These are phyloP conservation scores for Termitomyces sp. DNA, from an alignment of 768 basidiomycete species.

Conservation along the genomic window DNA sequence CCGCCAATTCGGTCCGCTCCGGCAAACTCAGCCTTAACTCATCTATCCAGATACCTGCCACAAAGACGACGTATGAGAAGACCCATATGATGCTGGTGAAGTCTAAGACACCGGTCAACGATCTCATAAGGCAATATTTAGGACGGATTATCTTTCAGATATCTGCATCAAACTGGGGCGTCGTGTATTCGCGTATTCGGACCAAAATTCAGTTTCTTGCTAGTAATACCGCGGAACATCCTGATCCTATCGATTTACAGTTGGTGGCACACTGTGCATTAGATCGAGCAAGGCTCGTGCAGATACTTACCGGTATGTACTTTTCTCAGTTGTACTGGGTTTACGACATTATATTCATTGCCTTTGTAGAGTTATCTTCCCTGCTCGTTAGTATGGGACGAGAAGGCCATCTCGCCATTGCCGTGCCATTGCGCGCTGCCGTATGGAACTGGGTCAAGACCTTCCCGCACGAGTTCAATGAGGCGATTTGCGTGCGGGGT, in stretches of 20 bases:
- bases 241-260: slow-evolving; percentile 71
- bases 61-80: slow-evolving; percentile 46
- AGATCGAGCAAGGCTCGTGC: slow-evolving; percentile 60
- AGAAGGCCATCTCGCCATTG: slow-evolving; percentile 66
- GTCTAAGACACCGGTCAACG: slow-evolving; percentile 48
- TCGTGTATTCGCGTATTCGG: slow-evolving; percentile 67
- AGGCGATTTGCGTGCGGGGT: slow-evolving; percentile 56
- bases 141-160: slow-evolving; percentile 81
- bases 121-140: slow-evolving; percentile 62
- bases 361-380: slow-evolving; percentile 61
- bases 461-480: slow-evolving; percentile 74
- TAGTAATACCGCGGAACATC: slow-evolving; percentile 27
- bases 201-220: slow-evolving; percentile 65
- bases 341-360: slow-evolving; percentile 1
- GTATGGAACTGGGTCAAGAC: slow-evolving; percentile 89
- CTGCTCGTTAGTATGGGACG: slow-evolving; percentile 77
- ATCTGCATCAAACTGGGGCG: slow-evolving; percentile 82
- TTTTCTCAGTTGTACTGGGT: not conserved
- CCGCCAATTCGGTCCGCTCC: slow-evolving; percentile 33
- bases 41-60: slow-evolving; percentile 31
- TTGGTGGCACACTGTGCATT: slow-evolving; percentile 75
- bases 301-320: slow-evolving; percentile 60
- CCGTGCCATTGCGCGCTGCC: slow-evolving; percentile 66
- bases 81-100: slow-evolving; percentile 57
- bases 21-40: slow-evolving; percentile 32